Evolutionary conservation across 768 basidiomycete genomes (phyloP).

Genomic region (Russula ochroleuca): DNA sequence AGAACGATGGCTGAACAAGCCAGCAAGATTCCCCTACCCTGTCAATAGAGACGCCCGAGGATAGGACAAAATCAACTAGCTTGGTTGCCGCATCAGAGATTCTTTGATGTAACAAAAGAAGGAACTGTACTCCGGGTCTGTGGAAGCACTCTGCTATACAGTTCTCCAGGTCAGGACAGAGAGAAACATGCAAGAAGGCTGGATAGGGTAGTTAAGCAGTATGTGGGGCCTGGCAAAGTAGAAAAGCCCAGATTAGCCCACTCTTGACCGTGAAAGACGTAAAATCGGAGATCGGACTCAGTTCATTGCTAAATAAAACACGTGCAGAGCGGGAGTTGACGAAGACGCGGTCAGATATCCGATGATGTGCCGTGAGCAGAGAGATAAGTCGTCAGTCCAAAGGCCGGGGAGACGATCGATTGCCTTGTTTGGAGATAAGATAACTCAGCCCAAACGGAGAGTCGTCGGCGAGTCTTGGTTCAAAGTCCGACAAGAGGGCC

Average conservation of each 20-base stretch:
- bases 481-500: slow-evolving; percentile 7
- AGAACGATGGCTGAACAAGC: not conserved
- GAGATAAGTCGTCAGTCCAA: not conserved
- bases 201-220: not conserved
- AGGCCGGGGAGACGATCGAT: not conserved
- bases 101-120: not conserved
- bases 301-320: not conserved
- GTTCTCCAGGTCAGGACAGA: not conserved
- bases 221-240: not conserved
- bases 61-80: not conserved
- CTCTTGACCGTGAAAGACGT: slow-evolving; percentile 5
- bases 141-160: not conserved
- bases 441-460: slow-evolving; percentile 7
- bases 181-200: not conserved
- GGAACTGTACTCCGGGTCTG: not conserved
- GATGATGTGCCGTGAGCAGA: not conserved
- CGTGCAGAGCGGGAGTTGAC: too few species aligned
- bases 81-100: not conserved
- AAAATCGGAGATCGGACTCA: slow-evolving; percentile 14
- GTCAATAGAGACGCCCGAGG: not conserved
- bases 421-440: slow-evolving; percentile 18
- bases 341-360: not conserved
- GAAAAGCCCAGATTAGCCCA: not conserved
- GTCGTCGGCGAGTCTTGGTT: slow-evolving; percentile 9
- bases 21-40: not conserved